These are phyloP conservation scores for Blastomyces emzantsi DNA, from an alignment of 2,329 filamentous ascomycete species.

Conservation along the genomic window DNA sequence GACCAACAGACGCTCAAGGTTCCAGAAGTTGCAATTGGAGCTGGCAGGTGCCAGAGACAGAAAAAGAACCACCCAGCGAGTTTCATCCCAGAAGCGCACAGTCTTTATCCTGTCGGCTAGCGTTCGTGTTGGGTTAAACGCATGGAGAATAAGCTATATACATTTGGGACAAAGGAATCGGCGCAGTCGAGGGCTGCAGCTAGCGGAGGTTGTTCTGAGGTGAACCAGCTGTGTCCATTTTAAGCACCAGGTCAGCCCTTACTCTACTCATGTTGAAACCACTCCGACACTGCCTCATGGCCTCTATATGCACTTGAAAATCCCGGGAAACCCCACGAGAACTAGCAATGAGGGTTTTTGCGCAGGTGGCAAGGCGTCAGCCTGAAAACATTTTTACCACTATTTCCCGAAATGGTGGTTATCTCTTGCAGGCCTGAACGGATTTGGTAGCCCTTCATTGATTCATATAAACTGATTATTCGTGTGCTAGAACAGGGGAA, in stretches of 20 bases:
- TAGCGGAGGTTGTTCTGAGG: background rate
- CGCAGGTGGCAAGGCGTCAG: background rate
- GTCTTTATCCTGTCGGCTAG: background rate
- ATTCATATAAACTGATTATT: constrained; percentile 10
- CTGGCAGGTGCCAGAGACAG: background rate
- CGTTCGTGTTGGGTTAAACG: constrained; percentile 1
- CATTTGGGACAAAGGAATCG: background rate
- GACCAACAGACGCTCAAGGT: background rate
- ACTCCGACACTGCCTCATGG: background rate
- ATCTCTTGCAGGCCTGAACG: background rate
- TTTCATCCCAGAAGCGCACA: background rate
- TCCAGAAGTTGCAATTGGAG: background rate
- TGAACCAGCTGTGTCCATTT: background rate
- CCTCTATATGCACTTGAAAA: background rate
- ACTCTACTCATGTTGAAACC: background rate
- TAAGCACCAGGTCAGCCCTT: background rate
- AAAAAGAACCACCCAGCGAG: no score
- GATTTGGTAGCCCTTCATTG: background rate
- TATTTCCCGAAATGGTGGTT: background rate
- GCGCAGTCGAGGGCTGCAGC: background rate
- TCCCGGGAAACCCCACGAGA: background rate
- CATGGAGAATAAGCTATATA: constrained; percentile 5
- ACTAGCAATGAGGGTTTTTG: background rate
- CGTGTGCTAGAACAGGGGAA: constrained; percentile 1
- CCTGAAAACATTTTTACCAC: background rate